Conservation (phyloP, 202 grass and related monocot genomes). For the Carex arenaria region DNA sequence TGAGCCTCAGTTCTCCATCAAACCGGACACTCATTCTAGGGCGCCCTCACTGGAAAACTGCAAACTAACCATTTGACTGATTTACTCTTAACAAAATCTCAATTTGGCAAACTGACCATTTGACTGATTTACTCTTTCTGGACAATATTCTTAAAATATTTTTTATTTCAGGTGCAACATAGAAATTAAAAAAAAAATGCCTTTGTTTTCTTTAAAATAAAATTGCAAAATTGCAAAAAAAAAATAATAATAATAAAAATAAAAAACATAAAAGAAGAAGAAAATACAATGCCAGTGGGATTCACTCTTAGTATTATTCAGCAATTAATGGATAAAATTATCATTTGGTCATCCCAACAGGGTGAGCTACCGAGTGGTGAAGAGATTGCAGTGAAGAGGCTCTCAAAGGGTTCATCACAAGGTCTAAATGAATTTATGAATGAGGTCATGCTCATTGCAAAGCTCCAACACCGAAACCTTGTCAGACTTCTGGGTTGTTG, state of each 20-base stretch:
- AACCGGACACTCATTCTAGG: not conserved
- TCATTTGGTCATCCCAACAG: conserved; percentile 36
- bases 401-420: conserved; percentile 43
- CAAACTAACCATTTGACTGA: not conserved
- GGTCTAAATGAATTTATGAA: conserved; percentile 60
- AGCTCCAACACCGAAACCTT: conserved; percentile 71
- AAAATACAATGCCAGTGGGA: not conserved
- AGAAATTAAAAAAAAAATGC: not conserved
- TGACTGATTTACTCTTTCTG: too few species aligned
- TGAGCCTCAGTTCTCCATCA: not conserved
- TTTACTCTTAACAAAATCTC: not conserved
- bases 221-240: not conserved
- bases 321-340: conserved; percentile 38
- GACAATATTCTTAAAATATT: not conserved
- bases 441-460: conserved; percentile 48
- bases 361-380: conserved; percentile 37
- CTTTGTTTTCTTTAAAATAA: not conserved
- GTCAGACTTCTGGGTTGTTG: conserved; percentile 59
- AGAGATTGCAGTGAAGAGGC: conserved; percentile 56
- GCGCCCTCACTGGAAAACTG: too few species aligned
- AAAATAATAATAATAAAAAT: too few species aligned
- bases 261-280: too few species aligned
- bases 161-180: not conserved
- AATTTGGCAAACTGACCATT: not conserved
- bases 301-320: not conserved